Evolutionary conservation across 2,329 filamentous ascomycete species (phyloP).

Genomic region (Monilinia aucupariae): DNA sequence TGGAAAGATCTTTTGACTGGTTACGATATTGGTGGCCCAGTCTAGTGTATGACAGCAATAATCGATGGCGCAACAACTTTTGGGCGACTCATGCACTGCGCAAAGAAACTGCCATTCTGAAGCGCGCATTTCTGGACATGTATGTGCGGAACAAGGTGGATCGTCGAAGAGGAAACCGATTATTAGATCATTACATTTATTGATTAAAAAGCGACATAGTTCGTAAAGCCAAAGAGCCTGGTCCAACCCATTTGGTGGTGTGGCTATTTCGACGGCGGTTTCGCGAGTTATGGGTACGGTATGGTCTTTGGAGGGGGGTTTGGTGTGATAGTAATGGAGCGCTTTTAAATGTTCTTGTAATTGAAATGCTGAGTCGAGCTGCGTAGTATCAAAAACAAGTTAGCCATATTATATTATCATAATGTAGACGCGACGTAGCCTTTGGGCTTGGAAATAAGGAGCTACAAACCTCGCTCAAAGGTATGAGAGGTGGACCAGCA

Average conservation of each 20-base stretch:
- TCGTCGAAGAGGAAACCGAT: conserved; percentile 88
- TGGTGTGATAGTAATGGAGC: conserved; percentile 76
- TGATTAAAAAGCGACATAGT: conserved; percentile 90
- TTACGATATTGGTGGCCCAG: conserved; percentile 93
- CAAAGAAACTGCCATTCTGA: conserved; percentile 99
- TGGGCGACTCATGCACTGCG: conserved; percentile 93
- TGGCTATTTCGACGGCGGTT: conserved; percentile 69
- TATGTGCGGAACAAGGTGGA: conserved; percentile 80
- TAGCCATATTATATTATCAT: conserved; percentile 17
- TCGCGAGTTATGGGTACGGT: conserved; percentile 69
- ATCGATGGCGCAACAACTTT: conserved; percentile 96
- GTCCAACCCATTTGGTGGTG: conserved; percentile 75
- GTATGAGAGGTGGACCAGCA: conserved; percentile 80
- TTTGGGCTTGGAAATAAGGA: conserved; percentile 6
- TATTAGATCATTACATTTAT: conserved; percentile 88
- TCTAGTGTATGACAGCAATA: conserved; percentile 99
- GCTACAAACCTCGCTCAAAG: conserved; percentile 68
- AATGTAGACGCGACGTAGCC: conserved; percentile 16
- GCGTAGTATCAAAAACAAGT: conserved; percentile 21
- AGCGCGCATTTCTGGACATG: conserved; percentile 96
- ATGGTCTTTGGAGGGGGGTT: conserved; percentile 50
- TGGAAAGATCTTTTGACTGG: conserved; percentile 91
- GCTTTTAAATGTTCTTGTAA: conserved; percentile 95
- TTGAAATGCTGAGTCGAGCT: conserved; percentile 97
- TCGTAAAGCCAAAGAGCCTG: conserved; percentile 95